phyloP scores from a whole-genome alignment of 352 stramenopile species.

The Saprolegnia diclina region DNA sequence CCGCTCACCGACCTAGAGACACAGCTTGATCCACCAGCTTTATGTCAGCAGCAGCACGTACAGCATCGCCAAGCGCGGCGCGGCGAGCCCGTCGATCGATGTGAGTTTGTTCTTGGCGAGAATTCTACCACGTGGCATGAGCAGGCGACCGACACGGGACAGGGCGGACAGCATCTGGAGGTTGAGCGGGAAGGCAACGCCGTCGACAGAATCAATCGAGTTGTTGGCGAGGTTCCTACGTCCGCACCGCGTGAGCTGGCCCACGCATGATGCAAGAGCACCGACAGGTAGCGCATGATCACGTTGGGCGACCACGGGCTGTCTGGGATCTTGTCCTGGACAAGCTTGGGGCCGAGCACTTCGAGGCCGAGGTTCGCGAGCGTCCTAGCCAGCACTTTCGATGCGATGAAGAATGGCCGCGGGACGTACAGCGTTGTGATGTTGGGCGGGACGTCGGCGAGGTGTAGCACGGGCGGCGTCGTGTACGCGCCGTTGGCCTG shows the following conservation, averaged over 20 bases:
- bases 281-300: neutral
- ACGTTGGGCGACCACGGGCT: neutral
- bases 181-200: neutral
- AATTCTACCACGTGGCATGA: neutral
- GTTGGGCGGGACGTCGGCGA: neutral
- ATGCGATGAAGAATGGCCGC: neutral
- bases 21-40: no score
- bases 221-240: slow-evolving; percentile 7
- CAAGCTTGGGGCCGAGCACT: neutral
- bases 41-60: no score
- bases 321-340: neutral
- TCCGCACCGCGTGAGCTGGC: neutral
- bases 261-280: neutral
- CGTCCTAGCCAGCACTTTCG: neutral
- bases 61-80: neutral
- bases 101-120: neutral
- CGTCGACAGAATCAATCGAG: neutral
- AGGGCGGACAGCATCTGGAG: neutral
- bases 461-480: neutral
- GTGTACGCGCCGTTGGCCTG: neutral
- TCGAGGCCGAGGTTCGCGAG: neutral
- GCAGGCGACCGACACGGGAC: neutral
- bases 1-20: neutral
- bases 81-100: neutral
- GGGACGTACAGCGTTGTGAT: neutral